Percentiles rank a stretch among this genome's conserved stretches.
Conservation (phyloP, 106 monocot species). For the Dactylorhiza incarnata region DNA sequence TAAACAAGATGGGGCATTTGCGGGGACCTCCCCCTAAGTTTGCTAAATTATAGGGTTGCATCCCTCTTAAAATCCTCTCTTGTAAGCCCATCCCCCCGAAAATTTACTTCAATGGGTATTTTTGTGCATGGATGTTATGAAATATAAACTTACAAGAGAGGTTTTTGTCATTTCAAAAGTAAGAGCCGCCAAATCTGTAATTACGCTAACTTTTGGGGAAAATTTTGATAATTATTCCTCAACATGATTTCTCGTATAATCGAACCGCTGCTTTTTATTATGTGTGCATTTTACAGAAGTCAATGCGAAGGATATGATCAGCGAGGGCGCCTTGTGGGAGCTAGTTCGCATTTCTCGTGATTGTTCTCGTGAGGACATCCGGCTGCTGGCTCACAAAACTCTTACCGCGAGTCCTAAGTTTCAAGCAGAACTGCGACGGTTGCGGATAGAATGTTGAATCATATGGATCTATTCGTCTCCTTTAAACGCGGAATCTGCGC, state of each 20-base stretch:
- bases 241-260: not conserved
- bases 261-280: not conserved
- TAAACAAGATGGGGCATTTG: no score
- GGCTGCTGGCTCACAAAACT: slow-evolving; percentile 66
- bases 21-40: no score
- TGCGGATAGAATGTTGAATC: slow-evolving; percentile 65
- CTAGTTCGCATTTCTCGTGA: slow-evolving; percentile 92
- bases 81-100: no score
- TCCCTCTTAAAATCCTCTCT: no score
- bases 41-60: no score
- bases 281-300: slow-evolving; percentile 43
- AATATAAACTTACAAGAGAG: no score
- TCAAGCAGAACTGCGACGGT: slow-evolving; percentile 62
- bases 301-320: slow-evolving; percentile 84
- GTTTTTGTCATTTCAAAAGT: no score
- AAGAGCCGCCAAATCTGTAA: no score
- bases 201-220: no score
- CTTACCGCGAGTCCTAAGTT: slow-evolving; percentile 69
- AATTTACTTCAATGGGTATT: no score
- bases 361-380: slow-evolving; percentile 90
- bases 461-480: not conserved
- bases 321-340: slow-evolving; percentile 94
- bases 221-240: no score
- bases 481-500: not conserved
- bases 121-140: no score